These are phyloP conservation scores for Xylaria sp. DNA, from an alignment of 2,329 filamentous ascomycete species.

Conservation along the genomic window DNA sequence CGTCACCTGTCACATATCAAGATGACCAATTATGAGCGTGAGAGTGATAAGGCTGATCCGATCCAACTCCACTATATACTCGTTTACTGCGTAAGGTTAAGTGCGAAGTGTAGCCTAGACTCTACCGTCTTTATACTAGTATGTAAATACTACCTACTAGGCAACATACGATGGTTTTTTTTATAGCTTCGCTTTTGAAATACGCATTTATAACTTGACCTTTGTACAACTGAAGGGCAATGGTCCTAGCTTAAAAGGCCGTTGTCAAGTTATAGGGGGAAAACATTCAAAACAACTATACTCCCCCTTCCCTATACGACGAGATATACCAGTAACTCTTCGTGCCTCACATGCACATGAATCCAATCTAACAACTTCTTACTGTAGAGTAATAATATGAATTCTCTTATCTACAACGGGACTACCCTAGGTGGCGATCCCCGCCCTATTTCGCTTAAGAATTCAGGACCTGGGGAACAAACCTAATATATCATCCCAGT, in stretches of 20 bases:
- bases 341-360: not conserved
- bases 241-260: not conserved
- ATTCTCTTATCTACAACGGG: not conserved
- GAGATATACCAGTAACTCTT: not conserved
- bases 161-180: constrained; percentile 1
- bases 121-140: not conserved
- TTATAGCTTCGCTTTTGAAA: not conserved
- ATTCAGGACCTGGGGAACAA: not conserved
- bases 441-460: not conserved
- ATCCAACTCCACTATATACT: constrained; percentile 14
- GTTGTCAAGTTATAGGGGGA: not conserved
- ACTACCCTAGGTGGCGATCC: not conserved
- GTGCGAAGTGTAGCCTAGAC: not conserved
- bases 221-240: not conserved
- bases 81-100: not conserved
- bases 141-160: not conserved
- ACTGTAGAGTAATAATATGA: not conserved
- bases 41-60: constrained; percentile 25
- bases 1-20: constrained; percentile 13
- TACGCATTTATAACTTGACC: not conserved
- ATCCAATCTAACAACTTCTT: not conserved
- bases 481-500: not conserved
- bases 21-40: not conserved
- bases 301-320: not conserved
- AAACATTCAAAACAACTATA: not conserved